Evolutionary conservation across 2,329 filamentous ascomycete genomes (phyloP).

Genomic region (Cercospora janseana): DNA sequence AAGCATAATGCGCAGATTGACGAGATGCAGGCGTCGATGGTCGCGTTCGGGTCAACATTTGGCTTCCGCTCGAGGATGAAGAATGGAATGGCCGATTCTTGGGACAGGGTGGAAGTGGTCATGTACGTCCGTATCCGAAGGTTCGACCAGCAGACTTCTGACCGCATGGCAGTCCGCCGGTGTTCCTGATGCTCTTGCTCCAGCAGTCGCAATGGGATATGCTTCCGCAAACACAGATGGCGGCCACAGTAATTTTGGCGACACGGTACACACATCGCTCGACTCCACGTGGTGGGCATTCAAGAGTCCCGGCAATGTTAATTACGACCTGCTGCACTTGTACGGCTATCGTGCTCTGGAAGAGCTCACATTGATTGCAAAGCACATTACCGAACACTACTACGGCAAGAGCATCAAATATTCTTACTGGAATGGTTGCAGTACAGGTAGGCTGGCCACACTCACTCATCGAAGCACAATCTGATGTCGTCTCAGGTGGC

Average conservation of each 20-base stretch:
- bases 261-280: constrained; percentile 7
- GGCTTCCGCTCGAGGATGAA: constrained; percentile 33
- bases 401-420: constrained; percentile 38
- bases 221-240: constrained; percentile 32
- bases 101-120: constrained; percentile 44
- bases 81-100: constrained; percentile 40
- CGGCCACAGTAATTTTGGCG: constrained; percentile 21
- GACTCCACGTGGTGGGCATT: constrained; percentile 30
- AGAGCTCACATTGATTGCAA: constrained; percentile 39
- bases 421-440: constrained; percentile 44
- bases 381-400: constrained; percentile 32
- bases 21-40: constrained; percentile 35
- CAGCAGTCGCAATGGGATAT: constrained; percentile 28
- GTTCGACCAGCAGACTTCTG: not conserved
- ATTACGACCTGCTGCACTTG: constrained; percentile 37
- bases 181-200: constrained; percentile 16
- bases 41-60: constrained; percentile 32
- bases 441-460: constrained; percentile 29
- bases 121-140: constrained; percentile 11
- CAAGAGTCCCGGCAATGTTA: constrained; percentile 36
- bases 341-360: constrained; percentile 38
- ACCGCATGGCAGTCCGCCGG: constrained; percentile 28
- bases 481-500: constrained; percentile 26
- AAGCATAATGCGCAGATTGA: too few species aligned
- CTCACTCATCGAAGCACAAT: not conserved